phyloP scores from a whole-genome alignment of 208 protist genomes.

The Phytomonas francai region DNA sequence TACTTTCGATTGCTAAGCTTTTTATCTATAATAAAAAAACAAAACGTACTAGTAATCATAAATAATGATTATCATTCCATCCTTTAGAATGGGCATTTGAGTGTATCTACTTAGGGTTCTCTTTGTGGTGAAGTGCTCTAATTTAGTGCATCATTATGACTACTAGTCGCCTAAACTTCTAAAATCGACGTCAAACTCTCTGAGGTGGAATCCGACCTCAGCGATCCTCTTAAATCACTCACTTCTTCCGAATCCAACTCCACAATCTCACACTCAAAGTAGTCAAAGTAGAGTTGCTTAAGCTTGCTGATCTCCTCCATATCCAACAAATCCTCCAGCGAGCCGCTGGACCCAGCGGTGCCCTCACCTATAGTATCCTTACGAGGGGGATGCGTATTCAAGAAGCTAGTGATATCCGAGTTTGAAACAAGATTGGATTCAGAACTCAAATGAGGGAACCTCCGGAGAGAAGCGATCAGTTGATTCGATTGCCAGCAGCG shows the following conservation, averaged over 20 bases:
- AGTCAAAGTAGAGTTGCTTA: constrained; percentile 87
- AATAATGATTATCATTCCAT: no score
- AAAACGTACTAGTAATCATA: neutral
- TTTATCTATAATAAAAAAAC: constrained; percentile 1
- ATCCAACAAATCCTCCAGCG: constrained; percentile 50
- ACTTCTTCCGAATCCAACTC: constrained; percentile 14
- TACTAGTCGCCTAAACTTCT: no score
- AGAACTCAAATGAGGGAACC: neutral
- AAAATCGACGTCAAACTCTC: constrained; percentile 51
- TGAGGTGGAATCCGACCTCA: constrained; percentile 27
- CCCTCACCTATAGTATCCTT: no score
- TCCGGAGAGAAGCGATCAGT: constrained; percentile 1
- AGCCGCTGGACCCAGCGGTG: neutral
- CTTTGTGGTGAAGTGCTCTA: no score
- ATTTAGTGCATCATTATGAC: no score
- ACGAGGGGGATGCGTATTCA: no score
- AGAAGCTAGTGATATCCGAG: neutral
- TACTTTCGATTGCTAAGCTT: neutral
- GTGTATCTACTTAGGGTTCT: no score
- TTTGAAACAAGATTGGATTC: neutral
- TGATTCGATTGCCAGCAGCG: constrained; percentile 36
- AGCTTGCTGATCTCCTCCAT: constrained; percentile 51
- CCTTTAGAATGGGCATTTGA: no score
- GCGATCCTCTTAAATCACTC: no score
- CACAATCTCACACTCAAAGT: constrained; percentile 78